Percentiles rank a stretch among this genome's conserved stretches.
Conservation (phyloP, 352 stramenopile genomes). For the Phytophthora europaea region DNA sequence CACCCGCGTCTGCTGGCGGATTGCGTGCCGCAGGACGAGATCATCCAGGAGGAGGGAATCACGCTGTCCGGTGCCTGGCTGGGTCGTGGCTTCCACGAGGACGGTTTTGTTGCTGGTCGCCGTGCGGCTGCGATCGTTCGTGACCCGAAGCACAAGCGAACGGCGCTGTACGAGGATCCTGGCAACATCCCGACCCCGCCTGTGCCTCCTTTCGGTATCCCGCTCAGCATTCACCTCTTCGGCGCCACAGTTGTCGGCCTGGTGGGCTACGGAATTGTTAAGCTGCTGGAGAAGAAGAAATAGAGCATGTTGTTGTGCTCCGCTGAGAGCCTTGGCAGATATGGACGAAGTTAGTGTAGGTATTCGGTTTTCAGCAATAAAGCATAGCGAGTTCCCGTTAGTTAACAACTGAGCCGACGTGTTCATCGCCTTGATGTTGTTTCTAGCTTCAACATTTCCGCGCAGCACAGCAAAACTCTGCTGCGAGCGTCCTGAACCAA, state of each 20-base stretch:
- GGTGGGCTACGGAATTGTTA: slow-evolving; percentile 70
- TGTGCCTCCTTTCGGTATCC: slow-evolving; percentile 80
- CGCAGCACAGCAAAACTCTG: background rate
- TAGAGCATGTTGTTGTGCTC: slow-evolving; percentile 32
- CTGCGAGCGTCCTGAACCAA: background rate
- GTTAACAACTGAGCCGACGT: background rate
- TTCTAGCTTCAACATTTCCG: background rate
- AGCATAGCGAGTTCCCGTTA: slow-evolving; percentile 11
- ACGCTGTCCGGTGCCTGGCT: slow-evolving; percentile 86
- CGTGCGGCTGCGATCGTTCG: slow-evolving; percentile 82
- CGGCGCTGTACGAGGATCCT: slow-evolving; percentile 83
- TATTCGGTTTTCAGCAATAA: slow-evolving; percentile 7
- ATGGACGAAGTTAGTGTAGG: slow-evolving; percentile 19
- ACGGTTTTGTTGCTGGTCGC: slow-evolving; percentile 87
- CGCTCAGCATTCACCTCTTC: slow-evolving; percentile 71
- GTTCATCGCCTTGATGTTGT: background rate
- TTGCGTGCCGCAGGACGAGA: slow-evolving; percentile 88
- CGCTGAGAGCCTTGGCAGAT: slow-evolving; percentile 6
- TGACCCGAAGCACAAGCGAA: slow-evolving; percentile 78
- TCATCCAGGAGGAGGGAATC: slow-evolving; percentile 87
- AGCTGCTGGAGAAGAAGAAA: slow-evolving; percentile 70
- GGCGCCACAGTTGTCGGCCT: slow-evolving; percentile 62
- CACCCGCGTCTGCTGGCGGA: slow-evolving; percentile 86
- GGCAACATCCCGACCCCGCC: slow-evolving; percentile 80
- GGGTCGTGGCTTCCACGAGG: slow-evolving; percentile 88